A percentile compares a stretch with the other conserved stretches of the same genome.
Conservation (phyloP, 345 rosid species). For the Melaleuca alternifolia region DNA sequence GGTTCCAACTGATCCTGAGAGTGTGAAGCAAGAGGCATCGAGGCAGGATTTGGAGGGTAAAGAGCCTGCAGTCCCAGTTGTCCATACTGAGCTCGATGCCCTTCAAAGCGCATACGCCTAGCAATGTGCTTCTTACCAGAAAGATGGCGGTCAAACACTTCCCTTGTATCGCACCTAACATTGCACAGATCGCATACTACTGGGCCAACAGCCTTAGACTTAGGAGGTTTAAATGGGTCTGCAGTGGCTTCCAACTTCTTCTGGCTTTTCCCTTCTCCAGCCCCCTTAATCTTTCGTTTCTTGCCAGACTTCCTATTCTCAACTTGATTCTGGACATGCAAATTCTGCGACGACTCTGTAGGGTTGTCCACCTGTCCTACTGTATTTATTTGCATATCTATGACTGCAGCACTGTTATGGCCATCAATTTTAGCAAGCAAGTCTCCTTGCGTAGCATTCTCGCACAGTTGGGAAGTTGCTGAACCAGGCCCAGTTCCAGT, state of each 20-base stretch:
- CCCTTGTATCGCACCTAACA: conserved; percentile 21
- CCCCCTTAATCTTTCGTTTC: conserved; percentile 15
- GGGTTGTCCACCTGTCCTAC: neutral
- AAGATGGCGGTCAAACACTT: conserved; percentile 21
- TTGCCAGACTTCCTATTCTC: conserved; percentile 2
- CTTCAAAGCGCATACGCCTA: conserved; percentile 17
- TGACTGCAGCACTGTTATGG: neutral
- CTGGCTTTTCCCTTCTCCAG: conserved; percentile 5
- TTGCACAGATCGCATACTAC: conserved; percentile 27
- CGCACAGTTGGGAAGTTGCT: neutral
- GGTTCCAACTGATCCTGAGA: neutral
- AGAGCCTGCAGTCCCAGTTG: conserved; percentile 19
- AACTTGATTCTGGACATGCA: neutral
- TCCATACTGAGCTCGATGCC: conserved; percentile 18
- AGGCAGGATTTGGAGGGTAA: conserved; percentile 18
- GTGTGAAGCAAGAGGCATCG: neutral
- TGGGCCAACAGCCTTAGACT: conserved; percentile 16
- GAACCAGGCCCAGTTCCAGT: conserved; percentile 1
- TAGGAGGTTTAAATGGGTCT: neutral
- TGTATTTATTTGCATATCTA: neutral
- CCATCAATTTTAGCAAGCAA: neutral
- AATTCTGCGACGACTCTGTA: neutral
- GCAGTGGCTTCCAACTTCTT: conserved; percentile 1
- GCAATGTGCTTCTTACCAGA: conserved; percentile 30
- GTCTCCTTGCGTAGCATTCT: neutral